phyloP scores from a whole-genome alignment of 2,329 filamentous ascomycete genomes.

The Esteya vermicola region DNA sequence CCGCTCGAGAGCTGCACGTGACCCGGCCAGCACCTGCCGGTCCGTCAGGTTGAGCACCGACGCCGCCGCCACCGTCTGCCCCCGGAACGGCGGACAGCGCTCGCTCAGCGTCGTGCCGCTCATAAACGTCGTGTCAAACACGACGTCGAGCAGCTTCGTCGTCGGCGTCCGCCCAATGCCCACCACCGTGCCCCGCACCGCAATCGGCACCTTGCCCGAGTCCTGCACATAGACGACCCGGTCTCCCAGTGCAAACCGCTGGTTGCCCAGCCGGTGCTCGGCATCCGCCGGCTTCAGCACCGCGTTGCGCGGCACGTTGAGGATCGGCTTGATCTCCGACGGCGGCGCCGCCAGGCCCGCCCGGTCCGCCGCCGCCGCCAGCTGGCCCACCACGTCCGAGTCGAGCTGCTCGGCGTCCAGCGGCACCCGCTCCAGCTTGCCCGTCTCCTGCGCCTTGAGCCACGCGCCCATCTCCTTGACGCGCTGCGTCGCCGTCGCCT shows the following conservation, averaged over 20 bases:
- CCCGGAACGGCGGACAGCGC: constrained; percentile 83
- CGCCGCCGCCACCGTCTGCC: constrained; percentile 78
- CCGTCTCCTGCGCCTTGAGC: constrained; percentile 84
- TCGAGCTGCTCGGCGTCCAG: constrained; percentile 94
- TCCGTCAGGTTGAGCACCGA: constrained; percentile 78
- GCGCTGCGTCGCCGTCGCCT: constrained; percentile 56
- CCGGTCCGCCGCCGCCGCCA: constrained; percentile 61
- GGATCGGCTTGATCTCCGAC: constrained; percentile 53
- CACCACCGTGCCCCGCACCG: constrained; percentile 81
- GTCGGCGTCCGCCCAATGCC: constrained; percentile 82
- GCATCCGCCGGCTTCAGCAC: constrained; percentile 88
- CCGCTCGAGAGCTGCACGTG: constrained; percentile 40
- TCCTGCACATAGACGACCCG: constrained; percentile 86
- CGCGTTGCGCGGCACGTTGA: constrained; percentile 71
- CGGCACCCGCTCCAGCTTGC: constrained; percentile 88
- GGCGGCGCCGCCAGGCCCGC: constrained; percentile 33
- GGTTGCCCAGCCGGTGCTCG: constrained; percentile 80
- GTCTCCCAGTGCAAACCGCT: constrained; percentile 73
- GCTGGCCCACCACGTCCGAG: constrained; percentile 68
- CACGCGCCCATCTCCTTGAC: constrained; percentile 90
- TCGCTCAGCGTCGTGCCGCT: constrained; percentile 85
- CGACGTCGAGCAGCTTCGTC: constrained; percentile 70
- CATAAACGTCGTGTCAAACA: constrained; percentile 95
- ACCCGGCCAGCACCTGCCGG: constrained; percentile 62
- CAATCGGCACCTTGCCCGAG: constrained; percentile 89